Evolutionary conservation across 306 rosid genomes (phyloP).

Genomic region (Herpetospermum pedunculosum): DNA sequence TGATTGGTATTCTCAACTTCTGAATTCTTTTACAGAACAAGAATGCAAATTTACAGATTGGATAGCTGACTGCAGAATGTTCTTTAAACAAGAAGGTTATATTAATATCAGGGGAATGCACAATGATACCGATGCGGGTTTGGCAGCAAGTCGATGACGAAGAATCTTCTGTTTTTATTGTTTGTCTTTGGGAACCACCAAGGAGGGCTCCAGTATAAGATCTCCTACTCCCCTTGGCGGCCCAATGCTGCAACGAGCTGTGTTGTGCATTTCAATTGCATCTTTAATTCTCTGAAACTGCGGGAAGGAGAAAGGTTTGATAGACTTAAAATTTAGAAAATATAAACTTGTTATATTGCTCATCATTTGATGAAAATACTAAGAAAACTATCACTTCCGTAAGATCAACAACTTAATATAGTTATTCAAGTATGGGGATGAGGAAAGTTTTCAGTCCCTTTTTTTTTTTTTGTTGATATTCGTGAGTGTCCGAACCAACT

Average conservation of each 20-base stretch:
- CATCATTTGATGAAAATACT: not conserved
- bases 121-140: constrained; percentile 2
- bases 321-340: not conserved
- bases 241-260: constrained; percentile 97
- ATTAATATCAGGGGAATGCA: constrained; percentile 5
- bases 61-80: not conserved
- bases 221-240: constrained; percentile 70
- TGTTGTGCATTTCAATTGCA: constrained; percentile 72
- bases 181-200: constrained; percentile 37
- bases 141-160: constrained; percentile 19
- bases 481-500: no score
- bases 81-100: not conserved
- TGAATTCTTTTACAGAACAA: constrained; percentile 6
- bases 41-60: constrained; percentile 10
- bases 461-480: no score
- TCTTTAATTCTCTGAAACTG: constrained; percentile 98
- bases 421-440: not conserved
- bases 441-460: not conserved
- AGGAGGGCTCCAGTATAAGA: constrained; percentile 36
- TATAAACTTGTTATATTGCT: not conserved
- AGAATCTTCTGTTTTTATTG: constrained; percentile 38
- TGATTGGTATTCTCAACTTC: constrained; percentile 3
- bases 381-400: not conserved
- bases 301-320: not conserved
- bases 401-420: not conserved